Evolutionary conservation across 768 basidiomycete species (phyloP), one percentile per base, ranked within the genome.

Genomic region (Ramaria sp.): DNA sequence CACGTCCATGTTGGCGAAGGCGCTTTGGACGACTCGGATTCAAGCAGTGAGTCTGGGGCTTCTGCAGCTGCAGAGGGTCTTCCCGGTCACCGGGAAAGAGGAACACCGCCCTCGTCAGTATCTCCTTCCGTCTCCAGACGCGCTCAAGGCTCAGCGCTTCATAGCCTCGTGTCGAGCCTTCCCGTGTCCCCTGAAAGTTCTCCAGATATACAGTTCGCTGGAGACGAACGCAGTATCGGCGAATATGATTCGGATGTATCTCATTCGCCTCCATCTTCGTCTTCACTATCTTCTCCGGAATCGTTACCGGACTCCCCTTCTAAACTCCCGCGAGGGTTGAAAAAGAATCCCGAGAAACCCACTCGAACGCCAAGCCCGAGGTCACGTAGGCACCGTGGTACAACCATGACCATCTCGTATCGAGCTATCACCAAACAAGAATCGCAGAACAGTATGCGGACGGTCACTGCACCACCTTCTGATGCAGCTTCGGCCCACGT

Each of bases 1-100:
- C 51, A 39, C 28, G 24, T 38, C 1, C 81, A 87, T 60, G 78
- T 83, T 10, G 87, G 87, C 3, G 88, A 88, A 61, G 85, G 87
- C 25, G 84, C 82, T 1, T 66, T 90, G 3, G 83, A 85, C 56
- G 85, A 88, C 61, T 88, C 85, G 0, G 86, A 88, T 67, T 85
- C 85, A 1, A 30, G 45, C 45, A 27, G 16, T 24, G 45, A n/a
- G 10, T 47, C 45, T 5, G 45, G 13, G 7, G 44, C 22, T n/a
- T 43, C 42, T 10, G 42, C 10, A 43, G 9, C 42, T 9, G 24
- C 2, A 20, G 28, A 50, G 30, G 10, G 10, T 10, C 5, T 10
- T 32, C 30, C 10, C 30, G 10, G 30, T 32, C 30, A 32, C 30
- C 5, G 3, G 47, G 38, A 50, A 36, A 50, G 12, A 32, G 34